Base-by-base conservation (phyloP, 2,329 filamentous ascomycete genomes). In the Aspergillus sp. region DNA sequence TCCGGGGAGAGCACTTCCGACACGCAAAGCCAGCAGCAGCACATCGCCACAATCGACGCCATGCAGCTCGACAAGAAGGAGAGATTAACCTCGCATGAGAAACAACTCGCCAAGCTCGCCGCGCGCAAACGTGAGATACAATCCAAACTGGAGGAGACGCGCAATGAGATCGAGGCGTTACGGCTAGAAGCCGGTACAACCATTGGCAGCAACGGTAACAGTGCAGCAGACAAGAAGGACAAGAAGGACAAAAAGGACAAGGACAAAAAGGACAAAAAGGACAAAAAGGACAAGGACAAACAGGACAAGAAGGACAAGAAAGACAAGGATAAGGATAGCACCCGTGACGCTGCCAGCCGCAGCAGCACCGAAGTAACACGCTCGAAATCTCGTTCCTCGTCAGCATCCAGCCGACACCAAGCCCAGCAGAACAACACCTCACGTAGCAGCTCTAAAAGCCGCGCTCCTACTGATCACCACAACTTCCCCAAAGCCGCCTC, bases 41-140 rank as follows among this genome's bases (percentile, higher is more conserved):
- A 56, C 35, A 44, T 57, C 7, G 44, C 59, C 1, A 49, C 57
- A 1, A 46, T 50, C 2, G 61, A 66, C 9, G 26, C 59, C 28
- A 60, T 61, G 40, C 46, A 57, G 46, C 54, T 51, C 34, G 58
- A 53, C 42, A 59, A 60, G 34, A 62, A 60, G 26, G 57, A 55
- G 46, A 66, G 66, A 42, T 56, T 63, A 30, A 59, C 55, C 1
- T 61, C 62, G 39, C 62, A 71, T 35, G 68, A 71, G 44, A 71
- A 69, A 49, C 67, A 72, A n/a, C 57, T 73, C 10, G 60, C 63
- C 34, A 73, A 72, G 48, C 56, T 73, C 4, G 60, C 65, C 2
- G 58, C 67, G n/a, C 62, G 64, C 28, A 70, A 70, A 56, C 62
- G 60, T 39, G 60, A 66, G 36, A 50, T 71, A 28, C 63, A 72